Base-by-base conservation (phyloP, 1,284 basidiomycete genomes). In the Cutaneotrichosporon spelunceum region DNA sequence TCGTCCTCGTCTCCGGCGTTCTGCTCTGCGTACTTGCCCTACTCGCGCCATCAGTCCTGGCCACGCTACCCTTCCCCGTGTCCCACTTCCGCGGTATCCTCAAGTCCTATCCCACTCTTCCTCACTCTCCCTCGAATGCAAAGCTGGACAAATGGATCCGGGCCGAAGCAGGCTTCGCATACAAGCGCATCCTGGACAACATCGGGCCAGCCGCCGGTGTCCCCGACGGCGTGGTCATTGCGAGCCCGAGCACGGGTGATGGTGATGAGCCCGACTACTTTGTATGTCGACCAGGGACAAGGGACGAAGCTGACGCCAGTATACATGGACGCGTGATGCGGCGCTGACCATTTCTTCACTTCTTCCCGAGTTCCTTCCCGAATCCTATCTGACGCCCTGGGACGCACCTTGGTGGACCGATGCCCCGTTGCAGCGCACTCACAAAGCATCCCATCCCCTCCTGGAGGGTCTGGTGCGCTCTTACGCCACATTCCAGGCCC, bases 281-380 rank as follows among this genome's bases (percentile, higher is more conserved):
- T 68, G 77, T 75, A 56, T 63, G 71, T 56, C 23, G n/a, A n/a
- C n/a, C 9, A 6, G 26, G 16, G 23, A 9, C 24, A 13, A 19
- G 26, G 26, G 16, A 27, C 4, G 6, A 53, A 8, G 14, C 44
- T 39, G 1, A 45, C 27, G n/a, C 11, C 65, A 77, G 78, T 82
- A 78, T 68, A 79, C 81, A 21, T 83, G 82, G 82, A 81, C 81
- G 0, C 70, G 81, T 52, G 81, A 82, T 60, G 71, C 75, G 0
- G 79, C 81, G 4, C 66, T 82, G 29, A 80, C 75, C 8, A 64
- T 76, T 30, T 64, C 67, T 21, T 63, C 72, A 2, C 64, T 79
- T 36, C 70, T 79, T 27, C 69, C 73, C 36, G 57, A 60, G 11
- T 71, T 75, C 59, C 57, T 70, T 1, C 70, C 74, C 2, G 23